A percentile compares a stretch with the other conserved stretches of the same genome.
These are phyloP conservation scores for Chernovozyma aurita DNA, from an alignment of 1,139 yeast genomes.

Conservation along the genomic window DNA sequence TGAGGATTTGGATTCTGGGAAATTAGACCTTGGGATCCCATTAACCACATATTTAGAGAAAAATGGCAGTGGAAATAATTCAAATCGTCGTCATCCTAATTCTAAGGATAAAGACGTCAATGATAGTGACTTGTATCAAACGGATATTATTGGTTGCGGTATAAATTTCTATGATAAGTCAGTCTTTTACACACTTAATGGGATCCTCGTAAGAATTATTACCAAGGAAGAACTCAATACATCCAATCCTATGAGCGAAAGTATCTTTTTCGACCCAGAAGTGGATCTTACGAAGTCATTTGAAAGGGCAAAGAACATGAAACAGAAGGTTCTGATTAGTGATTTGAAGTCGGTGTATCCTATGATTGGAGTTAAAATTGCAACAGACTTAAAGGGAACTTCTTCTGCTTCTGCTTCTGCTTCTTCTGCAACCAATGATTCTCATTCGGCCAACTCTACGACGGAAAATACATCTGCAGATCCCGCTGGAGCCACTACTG, in stretches of 20 bases:
- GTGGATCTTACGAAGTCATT: slow-evolving; percentile 1
- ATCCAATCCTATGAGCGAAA: slow-evolving; percentile 22
- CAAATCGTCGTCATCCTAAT: background rate
- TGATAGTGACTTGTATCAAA: slow-evolving; percentile 16
- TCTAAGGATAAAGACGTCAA: slow-evolving; percentile 9
- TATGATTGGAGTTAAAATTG: slow-evolving; percentile 37
- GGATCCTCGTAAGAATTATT: slow-evolving; percentile 44
- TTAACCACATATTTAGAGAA: slow-evolving; percentile 22
- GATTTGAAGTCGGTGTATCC: slow-evolving; percentile 29
- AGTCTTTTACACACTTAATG: slow-evolving; percentile 80
- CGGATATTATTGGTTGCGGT: slow-evolving; percentile 82
- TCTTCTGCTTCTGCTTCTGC: background rate
- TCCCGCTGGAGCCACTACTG: background rate
- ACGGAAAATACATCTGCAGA: background rate
- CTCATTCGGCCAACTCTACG: background rate
- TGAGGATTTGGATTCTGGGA: slow-evolving; percentile 29
- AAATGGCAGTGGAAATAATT: background rate
- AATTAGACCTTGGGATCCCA: slow-evolving; percentile 34
- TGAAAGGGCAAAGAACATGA: slow-evolving; percentile 1
- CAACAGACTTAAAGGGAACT: slow-evolving; percentile 15
- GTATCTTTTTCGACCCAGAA: slow-evolving; percentile 20
- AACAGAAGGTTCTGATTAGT: slow-evolving; percentile 3
- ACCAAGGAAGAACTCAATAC: slow-evolving; percentile 27
- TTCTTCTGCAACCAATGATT: background rate
- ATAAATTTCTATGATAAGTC: slow-evolving; percentile 61